A percentile compares a stretch with the other conserved stretches of the same genome.
These are phyloP conservation scores for Cryphonectria nitschkei DNA, from an alignment of 2,329 filamentous ascomycete species.

Conservation along the genomic window DNA sequence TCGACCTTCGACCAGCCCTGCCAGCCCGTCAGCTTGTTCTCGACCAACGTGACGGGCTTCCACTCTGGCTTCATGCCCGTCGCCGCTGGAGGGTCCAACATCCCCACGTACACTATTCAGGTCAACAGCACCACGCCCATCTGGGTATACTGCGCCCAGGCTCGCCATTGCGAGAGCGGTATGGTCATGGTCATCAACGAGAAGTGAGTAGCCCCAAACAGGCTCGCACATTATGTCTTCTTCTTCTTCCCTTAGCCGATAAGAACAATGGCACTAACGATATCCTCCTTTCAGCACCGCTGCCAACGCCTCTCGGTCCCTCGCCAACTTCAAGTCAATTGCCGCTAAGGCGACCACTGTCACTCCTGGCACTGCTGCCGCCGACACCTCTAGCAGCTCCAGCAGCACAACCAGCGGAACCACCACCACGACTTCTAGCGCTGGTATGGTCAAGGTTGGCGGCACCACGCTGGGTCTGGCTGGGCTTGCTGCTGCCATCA, in stretches of 20 bases:
- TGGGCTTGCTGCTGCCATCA: conserved; percentile 44
- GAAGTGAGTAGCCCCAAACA: conserved; percentile 53
- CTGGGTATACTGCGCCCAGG: conserved; percentile 80
- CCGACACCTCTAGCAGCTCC: conserved; percentile 28
- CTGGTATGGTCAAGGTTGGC: conserved; percentile 44
- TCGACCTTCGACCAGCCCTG: conserved; percentile 75
- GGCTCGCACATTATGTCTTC: not conserved
- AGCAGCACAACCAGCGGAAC: conserved; percentile 28
- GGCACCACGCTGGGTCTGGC: conserved; percentile 48
- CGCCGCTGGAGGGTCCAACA: conserved; percentile 53
- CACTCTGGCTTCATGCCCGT: conserved; percentile 71
- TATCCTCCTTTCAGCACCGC: conserved; percentile 41
- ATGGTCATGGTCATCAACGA: conserved; percentile 80
- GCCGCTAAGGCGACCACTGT: conserved; percentile 41
- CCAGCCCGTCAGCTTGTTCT: conserved; percentile 57
- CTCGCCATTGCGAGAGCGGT: conserved; percentile 72
- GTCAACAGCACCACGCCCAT: conserved; percentile 71
- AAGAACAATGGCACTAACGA: not conserved
- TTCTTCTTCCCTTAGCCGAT: not conserved
- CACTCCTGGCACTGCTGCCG: conserved; percentile 35
- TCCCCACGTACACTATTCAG: conserved; percentile 72
- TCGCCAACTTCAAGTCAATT: conserved; percentile 51
- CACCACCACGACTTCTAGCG: conserved; percentile 34
- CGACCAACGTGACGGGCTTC: conserved; percentile 60
- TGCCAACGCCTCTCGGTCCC: conserved; percentile 56